A percentile compares a stretch with the other conserved stretches of the same genome.
Evolutionary conservation across 1,284 basidiomycete genomes (phyloP).

Genomic region (Ganoderma multipileum): DNA sequence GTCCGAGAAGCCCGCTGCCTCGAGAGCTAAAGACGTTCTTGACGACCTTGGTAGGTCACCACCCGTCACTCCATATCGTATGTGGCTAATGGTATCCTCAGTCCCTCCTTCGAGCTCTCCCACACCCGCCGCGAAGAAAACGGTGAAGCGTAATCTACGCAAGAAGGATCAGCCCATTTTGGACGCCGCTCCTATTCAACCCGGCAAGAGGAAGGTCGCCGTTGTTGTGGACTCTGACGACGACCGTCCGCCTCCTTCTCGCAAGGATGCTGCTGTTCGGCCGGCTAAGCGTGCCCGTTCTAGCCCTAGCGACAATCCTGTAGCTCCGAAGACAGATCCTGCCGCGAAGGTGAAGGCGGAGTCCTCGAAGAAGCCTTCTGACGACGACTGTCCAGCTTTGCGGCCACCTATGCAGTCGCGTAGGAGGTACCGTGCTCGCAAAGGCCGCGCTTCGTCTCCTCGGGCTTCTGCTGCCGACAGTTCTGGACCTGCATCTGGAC

Average conservation of each 20-base stretch:
- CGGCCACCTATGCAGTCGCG: slow-evolving; percentile 23
- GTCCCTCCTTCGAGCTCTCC: slow-evolving; percentile 28
- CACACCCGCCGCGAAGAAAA: slow-evolving; percentile 26
- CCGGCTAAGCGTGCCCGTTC: slow-evolving; percentile 28
- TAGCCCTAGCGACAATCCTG: not conserved
- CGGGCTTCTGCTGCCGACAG: slow-evolving; percentile 1
- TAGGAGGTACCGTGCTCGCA: slow-evolving; percentile 36
- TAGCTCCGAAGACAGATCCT: not conserved
- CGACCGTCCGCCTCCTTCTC: not conserved
- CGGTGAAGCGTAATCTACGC: slow-evolving; percentile 33
- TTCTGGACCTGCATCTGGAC: not conserved
- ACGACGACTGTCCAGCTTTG: slow-evolving; percentile 24
- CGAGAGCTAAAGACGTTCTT: slow-evolving; percentile 10
- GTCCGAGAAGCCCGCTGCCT: not conserved
- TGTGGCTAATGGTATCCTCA: slow-evolving; percentile 2
- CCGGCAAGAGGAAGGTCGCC: slow-evolving; percentile 21
- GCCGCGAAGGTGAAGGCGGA: not conserved
- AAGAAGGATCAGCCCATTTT: slow-evolving; percentile 27
- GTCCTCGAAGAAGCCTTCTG: not conserved
- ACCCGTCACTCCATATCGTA: not conserved
- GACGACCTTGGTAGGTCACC: slow-evolving; percentile 16
- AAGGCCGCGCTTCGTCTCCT: slow-evolving; percentile 30
- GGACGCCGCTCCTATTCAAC: not conserved
- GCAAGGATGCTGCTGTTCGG: not conserved
- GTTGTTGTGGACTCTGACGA: slow-evolving; percentile 8